Evolutionary conservation across 208 protist species (phyloP), one percentile per base, ranked within the genome.

Genomic region (Vickermania ingenoplastis): DNA sequence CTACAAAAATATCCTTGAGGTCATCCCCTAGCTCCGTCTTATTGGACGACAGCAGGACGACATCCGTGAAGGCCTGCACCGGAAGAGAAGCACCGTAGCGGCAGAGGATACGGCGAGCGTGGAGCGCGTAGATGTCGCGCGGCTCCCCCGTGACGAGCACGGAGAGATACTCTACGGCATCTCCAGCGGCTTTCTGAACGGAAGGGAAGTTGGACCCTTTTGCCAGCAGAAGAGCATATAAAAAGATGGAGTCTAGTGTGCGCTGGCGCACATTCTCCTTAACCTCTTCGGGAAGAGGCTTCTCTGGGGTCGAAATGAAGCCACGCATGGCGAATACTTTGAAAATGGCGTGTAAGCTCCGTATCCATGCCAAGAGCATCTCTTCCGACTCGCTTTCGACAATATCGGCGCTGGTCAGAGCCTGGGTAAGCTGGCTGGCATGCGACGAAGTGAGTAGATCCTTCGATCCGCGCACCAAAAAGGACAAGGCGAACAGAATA

Each of bases 181-280:
- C 52, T 0, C 62, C 63, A 3, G 84, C 79, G 7, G 48, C 30
- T 13, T 55, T 27, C 31, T 69, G 65, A 31, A 92, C 71, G 3
- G 45, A 41, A 3, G 71, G 70, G n/a, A 86, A 84, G 1, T 68
- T 62, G 45, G 65, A 69, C 14, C 63, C 62, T 57, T 77, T 77
- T 23, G 90, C 60, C 53, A 79, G 71, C 48, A 94, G 69, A 14
- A 91, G 60, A 2, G 82, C 71, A 60, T 92, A 91, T 53, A 91
- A 77, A 27, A 88, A 27, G 24, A 92, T 81, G 7, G 84, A 94
- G 63, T 94, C 83, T 14, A 94, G 57, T 2, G 84, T 92, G 26
- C 82, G 73, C 52, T 83, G 81, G 59, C 75, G 71, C 7, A 71
- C 22, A 58, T 91, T 77, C 11, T 65, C 54, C 17, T 48, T 53